Evolutionary conservation across 345 rosid genomes (phyloP).

Genomic region (Pelargonium nanum): DNA sequence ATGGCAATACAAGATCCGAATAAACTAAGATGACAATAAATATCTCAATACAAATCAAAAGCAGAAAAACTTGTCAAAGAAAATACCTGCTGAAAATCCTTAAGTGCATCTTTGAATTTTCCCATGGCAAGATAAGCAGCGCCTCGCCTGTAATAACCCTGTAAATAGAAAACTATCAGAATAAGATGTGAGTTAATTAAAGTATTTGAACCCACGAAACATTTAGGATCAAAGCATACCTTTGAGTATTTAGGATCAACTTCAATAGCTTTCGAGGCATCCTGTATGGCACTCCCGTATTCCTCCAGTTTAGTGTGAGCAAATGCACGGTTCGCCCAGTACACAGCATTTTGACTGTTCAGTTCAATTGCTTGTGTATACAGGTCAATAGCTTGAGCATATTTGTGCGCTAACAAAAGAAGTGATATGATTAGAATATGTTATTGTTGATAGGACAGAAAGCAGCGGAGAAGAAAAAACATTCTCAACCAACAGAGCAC

Average conservation of each 20-base stretch:
- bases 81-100: constrained; percentile 89
- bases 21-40: too few species aligned
- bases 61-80: neutral
- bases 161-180: constrained; percentile 20
- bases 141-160: constrained; percentile 96
- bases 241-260: constrained; percentile 77
- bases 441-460: neutral
- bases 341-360: constrained; percentile 62
- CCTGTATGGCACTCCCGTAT: constrained; percentile 92
- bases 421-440: constrained; percentile 5
- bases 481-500: neutral
- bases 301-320: constrained; percentile 93
- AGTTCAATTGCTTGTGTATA: constrained; percentile 75
- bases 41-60: too few species aligned
- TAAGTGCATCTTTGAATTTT: constrained; percentile 84
- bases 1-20: too few species aligned
- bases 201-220: neutral
- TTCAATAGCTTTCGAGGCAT: constrained; percentile 87
- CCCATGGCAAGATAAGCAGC: constrained; percentile 97
- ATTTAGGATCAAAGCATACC: constrained; percentile 26
- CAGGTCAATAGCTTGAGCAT: constrained; percentile 64
- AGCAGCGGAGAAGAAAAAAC: neutral
- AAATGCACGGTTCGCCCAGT: constrained; percentile 93
- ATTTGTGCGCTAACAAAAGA: constrained; percentile 56
- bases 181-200: constrained; percentile 5